Evolutionary conservation across 495 filamentous ascomycete genomes (phyloP), one percentile per base, ranked within the genome.

Genomic region (Lepidopterella palustris): DNA sequence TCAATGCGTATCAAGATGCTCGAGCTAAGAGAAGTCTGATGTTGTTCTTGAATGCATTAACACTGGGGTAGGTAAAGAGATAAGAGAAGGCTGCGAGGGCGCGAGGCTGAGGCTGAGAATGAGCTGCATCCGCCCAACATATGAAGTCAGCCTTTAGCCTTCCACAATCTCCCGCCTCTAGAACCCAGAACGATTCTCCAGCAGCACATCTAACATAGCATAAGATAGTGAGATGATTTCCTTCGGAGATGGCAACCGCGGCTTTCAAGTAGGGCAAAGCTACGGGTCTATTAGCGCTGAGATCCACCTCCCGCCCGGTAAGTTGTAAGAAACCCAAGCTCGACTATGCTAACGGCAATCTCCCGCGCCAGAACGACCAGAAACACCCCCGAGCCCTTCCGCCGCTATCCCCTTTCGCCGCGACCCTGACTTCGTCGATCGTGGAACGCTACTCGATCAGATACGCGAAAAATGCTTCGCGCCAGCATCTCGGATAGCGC

Each of bases 271-370:
- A 35, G 52, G 67, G 51, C 61, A 58, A 55, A 66, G 62, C 56
- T 61, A 63, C 60, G 70, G 67, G 54, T 55, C 67, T 47, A 66
- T 73, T 59, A 65, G 63, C 60, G 55, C 64, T 35, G 55, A 65
- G 47, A 58, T 68, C 62, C 64, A 73, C 61, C 62, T 47, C 42
- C 63, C 69, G 39, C 58, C 66, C 24, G 70, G 72, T 74, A 66
- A 68, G 57, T 55, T 61, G 11, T 28, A 29, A 24, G 45, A 39
- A 47, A 45, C 40, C 59, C 60, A 53, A 59, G 64, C 64, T 74
- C 42, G 42, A 8, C 6, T 15, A 18, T 20, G 42, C 42, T 47
- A 47, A 47, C 42, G n/a, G n/a, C n/a, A n/a, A n/a, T n/a, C n/a
- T n/a, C n/a, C n/a, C n/a, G n/a, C n/a, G n/a, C n/a, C n/a, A 42